These are phyloP conservation scores for Heimioporus sp. DNA, from an alignment of 768 basidiomycete genomes.

Conservation along the genomic window DNA sequence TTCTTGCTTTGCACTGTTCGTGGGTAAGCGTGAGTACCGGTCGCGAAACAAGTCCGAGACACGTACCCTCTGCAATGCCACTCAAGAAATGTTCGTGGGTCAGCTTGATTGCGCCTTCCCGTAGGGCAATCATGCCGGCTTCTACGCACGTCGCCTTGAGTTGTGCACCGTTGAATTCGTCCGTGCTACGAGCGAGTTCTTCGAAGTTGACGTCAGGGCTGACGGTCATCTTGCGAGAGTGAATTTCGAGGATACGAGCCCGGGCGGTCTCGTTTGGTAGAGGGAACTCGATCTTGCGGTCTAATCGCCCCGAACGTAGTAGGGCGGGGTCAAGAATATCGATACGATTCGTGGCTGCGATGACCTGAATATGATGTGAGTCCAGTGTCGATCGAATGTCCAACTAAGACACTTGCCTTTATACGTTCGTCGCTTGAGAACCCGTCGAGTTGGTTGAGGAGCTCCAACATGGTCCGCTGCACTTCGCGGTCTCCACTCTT, in stretches of 20 bases:
- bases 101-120: slow-evolving; percentile 87
- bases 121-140: slow-evolving; percentile 96
- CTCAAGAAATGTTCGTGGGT: slow-evolving; percentile 96
- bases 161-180: slow-evolving; percentile 98
- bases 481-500: slow-evolving; percentile 99
- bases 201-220: slow-evolving; percentile 92
- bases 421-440: slow-evolving; percentile 97
- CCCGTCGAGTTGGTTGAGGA: slow-evolving; percentile 96
- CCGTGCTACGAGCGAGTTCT: slow-evolving; percentile 93
- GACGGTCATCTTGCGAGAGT: slow-evolving; percentile 93
- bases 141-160: slow-evolving; percentile 98
- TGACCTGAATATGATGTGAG: slow-evolving; percentile 61
- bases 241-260: slow-evolving; percentile 93
- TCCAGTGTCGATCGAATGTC: background rate
- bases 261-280: slow-evolving; percentile 96
- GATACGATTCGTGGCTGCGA: slow-evolving; percentile 97
- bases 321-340: slow-evolving; percentile 98
- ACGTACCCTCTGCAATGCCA: slow-evolving; percentile 81
- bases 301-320: slow-evolving; percentile 96
- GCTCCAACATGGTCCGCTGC: slow-evolving; percentile 99
- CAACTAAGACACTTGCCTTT: slow-evolving; percentile 55
- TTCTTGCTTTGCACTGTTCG: slow-evolving; percentile 94
- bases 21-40: slow-evolving; percentile 25
- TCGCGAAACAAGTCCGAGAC: background rate
- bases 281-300: slow-evolving; percentile 98